These are phyloP conservation scores for Phytophthora citrophthora DNA, from an alignment of 352 stramenopile genomes.

Conservation along the genomic window DNA sequence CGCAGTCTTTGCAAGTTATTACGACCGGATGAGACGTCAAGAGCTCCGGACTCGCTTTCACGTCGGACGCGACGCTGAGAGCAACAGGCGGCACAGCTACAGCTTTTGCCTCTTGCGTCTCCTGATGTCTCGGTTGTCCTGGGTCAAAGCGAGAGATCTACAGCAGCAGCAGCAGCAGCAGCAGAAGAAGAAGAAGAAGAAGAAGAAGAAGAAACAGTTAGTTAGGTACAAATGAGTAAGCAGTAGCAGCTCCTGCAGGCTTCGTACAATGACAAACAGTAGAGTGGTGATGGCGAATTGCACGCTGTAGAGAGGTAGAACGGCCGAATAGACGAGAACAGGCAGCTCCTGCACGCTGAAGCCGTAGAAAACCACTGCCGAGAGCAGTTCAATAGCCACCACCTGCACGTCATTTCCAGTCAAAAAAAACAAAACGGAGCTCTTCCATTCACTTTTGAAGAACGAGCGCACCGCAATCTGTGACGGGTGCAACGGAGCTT, in stretches of 20 bases:
- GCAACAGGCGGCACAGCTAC: background rate
- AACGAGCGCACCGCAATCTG: constrained; percentile 40
- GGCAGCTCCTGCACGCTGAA: constrained; percentile 57
- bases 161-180: background rate
- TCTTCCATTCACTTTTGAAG: background rate
- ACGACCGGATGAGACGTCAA: constrained; percentile 17
- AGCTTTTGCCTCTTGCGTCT: constrained; percentile 7
- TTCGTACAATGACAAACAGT: constrained; percentile 40
- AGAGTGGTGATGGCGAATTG: constrained; percentile 47
- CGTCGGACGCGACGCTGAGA: background rate
- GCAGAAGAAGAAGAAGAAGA: background rate
- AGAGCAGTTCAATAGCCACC: constrained; percentile 43
- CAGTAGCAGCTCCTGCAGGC: background rate
- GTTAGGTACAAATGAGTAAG: background rate
- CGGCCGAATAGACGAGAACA: constrained; percentile 34
- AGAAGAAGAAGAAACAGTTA: background rate
- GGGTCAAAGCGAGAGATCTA: constrained; percentile 70
- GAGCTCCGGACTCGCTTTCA: constrained; percentile 3
- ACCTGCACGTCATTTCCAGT: constrained; percentile 31
- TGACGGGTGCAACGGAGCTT: constrained; percentile 47
- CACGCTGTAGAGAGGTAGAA: constrained; percentile 49
- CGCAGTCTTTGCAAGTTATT: constrained; percentile 47
- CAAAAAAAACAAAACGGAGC: background rate
- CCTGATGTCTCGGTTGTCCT: constrained; percentile 18
- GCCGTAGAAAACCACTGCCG: constrained; percentile 48